Evolutionary conservation across 768 basidiomycete genomes (phyloP), one percentile per base, ranked within the genome.

Genomic region (Pleurotus cornucopiae): DNA sequence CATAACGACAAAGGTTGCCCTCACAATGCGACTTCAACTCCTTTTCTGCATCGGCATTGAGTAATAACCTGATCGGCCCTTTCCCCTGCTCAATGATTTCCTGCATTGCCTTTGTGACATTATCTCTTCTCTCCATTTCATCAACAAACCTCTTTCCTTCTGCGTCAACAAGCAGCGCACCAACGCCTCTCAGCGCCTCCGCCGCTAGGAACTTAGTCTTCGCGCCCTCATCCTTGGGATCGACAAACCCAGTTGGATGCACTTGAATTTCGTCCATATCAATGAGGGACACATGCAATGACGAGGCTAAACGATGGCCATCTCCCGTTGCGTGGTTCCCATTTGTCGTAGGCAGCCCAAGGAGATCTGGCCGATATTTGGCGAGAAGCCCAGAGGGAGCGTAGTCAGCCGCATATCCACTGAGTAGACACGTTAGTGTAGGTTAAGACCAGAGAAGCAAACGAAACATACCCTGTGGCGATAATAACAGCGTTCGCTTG

Each of bases 171-270:
- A 91, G 73, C 7, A 91, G 73, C 64, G 87, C 89, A 51, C 89
- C 89, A 41, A 85, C 86, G 57, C 89, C 89, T 64, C 89, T 81
- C n/a, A 91, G 78, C 38, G 89, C 89, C 72, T 90, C 88, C 3
- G 88, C 88, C 40, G 89, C 88, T 55, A 90, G 76, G 79, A 90
- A 90, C 71, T 89, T 89, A 61, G 87, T 85, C 68, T 83, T 83
- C 13, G 85, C 81, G 2, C 73, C 64, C 4, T 86, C 84, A 44
- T 89, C 84, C 30, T 83, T 85, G 58, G 88, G 89, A 73, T 91
- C 89, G 40, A 91, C 84, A 37, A 91, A 81, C 66, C 89, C 89
- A 5, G 87, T 89, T 5, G 85, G 85, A 64, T 86, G 67, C 11
- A 68, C 67, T 57, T 68, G 67, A 3, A 68, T 58, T 26, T 63